Evolutionary conservation across 1,139 yeast genomes (phyloP), one percentile per base, ranked within the genome.

Genomic region (Sugiyamaella xylanicola): DNA sequence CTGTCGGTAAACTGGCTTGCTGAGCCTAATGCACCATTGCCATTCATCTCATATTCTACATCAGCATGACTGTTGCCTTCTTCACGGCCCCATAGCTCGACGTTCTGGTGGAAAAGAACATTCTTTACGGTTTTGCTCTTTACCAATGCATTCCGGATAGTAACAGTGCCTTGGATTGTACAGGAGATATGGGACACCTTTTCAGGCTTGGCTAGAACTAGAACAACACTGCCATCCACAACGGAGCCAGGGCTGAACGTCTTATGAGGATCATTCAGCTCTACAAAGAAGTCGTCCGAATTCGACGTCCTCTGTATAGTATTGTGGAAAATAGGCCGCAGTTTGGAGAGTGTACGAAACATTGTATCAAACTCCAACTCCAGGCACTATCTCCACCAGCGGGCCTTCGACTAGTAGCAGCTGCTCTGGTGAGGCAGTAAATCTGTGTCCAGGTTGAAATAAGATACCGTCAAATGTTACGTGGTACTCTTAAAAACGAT

Each of bases 191-290:
- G 53, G 40, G 63, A 48, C 4, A 70, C 66, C 42, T 58, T 56
- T 42, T 63, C 63, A 11, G 66, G 65, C 57, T 65, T 65, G 22
- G 65, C 61, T 32, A 70, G 56, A 32, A 65, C 64, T 41, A 73
- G 58, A 25, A 72, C 67, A 32, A 71, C 73, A 51, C 61, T 63
- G 46, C 76, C 76, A 17, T 77, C 72, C n/a, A 86, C 80, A 62
- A 81, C 81, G 58, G 85, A 88, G 13, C 90, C 89, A 0, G 91
- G 90, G 15, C 75, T 71, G 77, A 83, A 85, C 19, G 80, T 74
- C 65, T 81, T 80, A 69, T 87, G 95, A 1, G 95, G 93, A 57
- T 85, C 84, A 61, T 84, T 86, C 55, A 89, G 73, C 51, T 77
- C 78, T 46, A 89, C 82, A 69, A 82, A 86, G 69, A 88, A 86